Conservation (phyloP, 2,329 filamentous ascomycete genomes). For the Sclerotinia nivalis region DNA sequence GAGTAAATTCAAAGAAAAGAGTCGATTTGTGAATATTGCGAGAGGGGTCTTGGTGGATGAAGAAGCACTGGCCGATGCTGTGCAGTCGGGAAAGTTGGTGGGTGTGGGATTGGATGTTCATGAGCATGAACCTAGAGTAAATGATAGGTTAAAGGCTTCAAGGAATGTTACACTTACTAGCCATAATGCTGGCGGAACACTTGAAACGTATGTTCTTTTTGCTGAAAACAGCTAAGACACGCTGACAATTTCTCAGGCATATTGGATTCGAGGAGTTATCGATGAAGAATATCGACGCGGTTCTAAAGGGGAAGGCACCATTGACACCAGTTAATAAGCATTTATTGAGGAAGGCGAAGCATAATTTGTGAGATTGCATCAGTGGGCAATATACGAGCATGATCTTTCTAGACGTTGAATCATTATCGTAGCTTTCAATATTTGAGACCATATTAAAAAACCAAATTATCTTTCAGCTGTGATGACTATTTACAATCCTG, state of each 20-base stretch:
- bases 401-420: too few species aligned
- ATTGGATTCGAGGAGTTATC: slow-evolving; percentile 66
- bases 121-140: slow-evolving; percentile 54
- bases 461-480: too few species aligned
- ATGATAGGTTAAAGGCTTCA: slow-evolving; percentile 35
- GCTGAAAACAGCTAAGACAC: too few species aligned
- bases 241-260: slow-evolving; percentile 31
- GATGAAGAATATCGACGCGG: slow-evolving; percentile 66
- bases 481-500: too few species aligned
- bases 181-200: slow-evolving; percentile 66
- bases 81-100: slow-evolving; percentile 53
- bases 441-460: too few species aligned
- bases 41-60: slow-evolving; percentile 66
- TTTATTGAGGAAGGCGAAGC: slow-evolving; percentile 23
- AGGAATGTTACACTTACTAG: slow-evolving; percentile 57
- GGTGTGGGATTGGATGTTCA: slow-evolving; percentile 66
- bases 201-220: slow-evolving; percentile 51
- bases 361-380: slow-evolving; percentile 6
- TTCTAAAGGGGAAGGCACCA: slow-evolving; percentile 45
- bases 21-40: slow-evolving; percentile 65
- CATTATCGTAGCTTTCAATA: too few species aligned
- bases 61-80: slow-evolving; percentile 58
- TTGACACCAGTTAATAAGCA: slow-evolving; percentile 41
- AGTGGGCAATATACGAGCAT: too few species aligned
- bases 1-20: slow-evolving; percentile 53